A percentile compares a stretch with the other conserved stretches of the same genome.
Evolutionary conservation across 176 grass and related monocot genomes (phyloP).

Genomic region (Calamus simplicifolius): DNA sequence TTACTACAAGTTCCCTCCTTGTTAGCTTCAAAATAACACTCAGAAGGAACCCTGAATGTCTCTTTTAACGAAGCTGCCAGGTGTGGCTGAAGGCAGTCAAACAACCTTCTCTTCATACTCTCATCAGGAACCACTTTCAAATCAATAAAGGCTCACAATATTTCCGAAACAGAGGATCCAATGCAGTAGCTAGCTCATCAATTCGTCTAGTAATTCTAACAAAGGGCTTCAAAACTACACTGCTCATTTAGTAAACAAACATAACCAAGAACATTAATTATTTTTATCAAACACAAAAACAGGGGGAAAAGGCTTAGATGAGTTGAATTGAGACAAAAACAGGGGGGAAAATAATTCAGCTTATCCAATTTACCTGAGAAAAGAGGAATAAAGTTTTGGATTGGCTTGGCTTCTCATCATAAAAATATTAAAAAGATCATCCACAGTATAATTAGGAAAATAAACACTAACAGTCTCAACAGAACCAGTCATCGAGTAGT

Average conservation of each 20-base stretch:
- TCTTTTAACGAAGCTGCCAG: slow-evolving; percentile 58
- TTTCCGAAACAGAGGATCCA: slow-evolving; percentile 70
- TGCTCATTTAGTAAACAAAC: slow-evolving; percentile 11
- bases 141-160: slow-evolving; percentile 76
- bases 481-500: slow-evolving; percentile 64
- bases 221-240: slow-evolving; percentile 66
- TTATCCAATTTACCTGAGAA: slow-evolving; percentile 46
- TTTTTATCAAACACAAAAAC: no score
- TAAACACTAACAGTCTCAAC: slow-evolving; percentile 55
- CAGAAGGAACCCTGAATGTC: slow-evolving; percentile 62
- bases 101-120: slow-evolving; percentile 59
- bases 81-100: slow-evolving; percentile 71
- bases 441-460: slow-evolving; percentile 78
- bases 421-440: slow-evolving; percentile 53
- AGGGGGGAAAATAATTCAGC: no score
- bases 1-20: slow-evolving; percentile 19
- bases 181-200: slow-evolving; percentile 56
- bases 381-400: slow-evolving; percentile 57
- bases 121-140: slow-evolving; percentile 48
- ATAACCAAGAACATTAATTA: slow-evolving; percentile 7
- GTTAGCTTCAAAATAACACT: slow-evolving; percentile 22
- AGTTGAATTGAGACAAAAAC: no score
- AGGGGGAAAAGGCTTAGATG: no score
- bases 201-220: slow-evolving; percentile 56
- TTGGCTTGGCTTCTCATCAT: slow-evolving; percentile 51